Percentiles rank a stretch among this genome's conserved stretches.
Conservation (phyloP, 148 eudicot species). For the Fallopia convolvulus region DNA sequence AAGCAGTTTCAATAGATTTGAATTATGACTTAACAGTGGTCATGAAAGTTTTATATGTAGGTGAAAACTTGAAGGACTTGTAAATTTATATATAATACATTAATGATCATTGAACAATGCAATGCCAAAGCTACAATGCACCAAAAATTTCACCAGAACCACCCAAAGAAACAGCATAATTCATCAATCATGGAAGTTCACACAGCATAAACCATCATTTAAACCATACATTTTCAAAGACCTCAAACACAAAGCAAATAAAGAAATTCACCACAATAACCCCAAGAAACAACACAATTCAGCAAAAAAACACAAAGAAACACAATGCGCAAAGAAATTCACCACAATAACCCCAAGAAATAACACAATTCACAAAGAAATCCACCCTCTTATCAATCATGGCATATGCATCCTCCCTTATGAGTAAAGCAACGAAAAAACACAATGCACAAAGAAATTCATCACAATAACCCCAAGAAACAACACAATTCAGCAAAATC, state of each 20-base stretch:
- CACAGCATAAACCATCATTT: neutral
- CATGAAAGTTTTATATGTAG: neutral
- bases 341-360: too few relatives aligned
- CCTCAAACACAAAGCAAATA: too few relatives aligned
- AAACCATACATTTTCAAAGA: neutral
- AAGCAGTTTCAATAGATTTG: neutral
- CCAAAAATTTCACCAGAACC: neutral
- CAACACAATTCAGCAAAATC: constrained; percentile 1
- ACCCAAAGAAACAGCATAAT: neutral
- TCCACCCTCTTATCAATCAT: too few relatives aligned
- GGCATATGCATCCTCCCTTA: too few relatives aligned
- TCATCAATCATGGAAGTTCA: neutral
- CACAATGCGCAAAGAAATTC: too few relatives aligned
- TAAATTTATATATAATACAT: neutral
- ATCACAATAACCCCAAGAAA: neutral
- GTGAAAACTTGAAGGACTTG: neutral
- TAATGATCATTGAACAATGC: neutral
- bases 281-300: too few relatives aligned
- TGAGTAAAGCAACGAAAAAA: neutral
- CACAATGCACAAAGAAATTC: neutral
- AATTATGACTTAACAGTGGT: neutral
- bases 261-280: too few relatives aligned
- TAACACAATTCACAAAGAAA: too few relatives aligned
- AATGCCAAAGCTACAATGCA: neutral
- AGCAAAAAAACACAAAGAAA: too few relatives aligned